Conservation (phyloP, 2,329 filamentous ascomycete genomes). For the Verticillium longisporum region DNA sequence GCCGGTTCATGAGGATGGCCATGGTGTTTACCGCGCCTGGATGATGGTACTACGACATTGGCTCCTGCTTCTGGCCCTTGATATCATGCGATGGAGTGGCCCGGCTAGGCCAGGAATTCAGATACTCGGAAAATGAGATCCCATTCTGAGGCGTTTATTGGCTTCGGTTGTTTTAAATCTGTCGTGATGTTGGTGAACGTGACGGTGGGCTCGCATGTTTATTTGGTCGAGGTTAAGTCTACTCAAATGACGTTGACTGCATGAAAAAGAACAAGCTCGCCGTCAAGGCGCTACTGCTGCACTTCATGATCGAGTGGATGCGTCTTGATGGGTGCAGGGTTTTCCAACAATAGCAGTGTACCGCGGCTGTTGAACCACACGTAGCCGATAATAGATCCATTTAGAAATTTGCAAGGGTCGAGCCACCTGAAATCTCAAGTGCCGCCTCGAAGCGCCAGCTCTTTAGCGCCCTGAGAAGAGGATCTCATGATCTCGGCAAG, state of each 20-base stretch:
- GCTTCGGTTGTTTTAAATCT: background rate
- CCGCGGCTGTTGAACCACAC: background rate
- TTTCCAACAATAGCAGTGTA: background rate
- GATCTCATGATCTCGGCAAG: background rate
- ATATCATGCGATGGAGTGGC: slow-evolving; percentile 12
- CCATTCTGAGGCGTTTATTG: slow-evolving; percentile 2
- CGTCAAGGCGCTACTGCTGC: too few relatives aligned
- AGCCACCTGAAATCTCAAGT: background rate
- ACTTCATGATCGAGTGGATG: too few relatives aligned
- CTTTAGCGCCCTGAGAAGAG: background rate
- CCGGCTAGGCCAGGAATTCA: slow-evolving; percentile 4
- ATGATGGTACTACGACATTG: slow-evolving; percentile 5
- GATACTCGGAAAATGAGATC: slow-evolving; percentile 3
- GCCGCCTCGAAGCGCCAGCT: background rate
- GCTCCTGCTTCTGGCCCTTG: slow-evolving; percentile 8
- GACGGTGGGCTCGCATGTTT: background rate
- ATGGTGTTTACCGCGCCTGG: background rate
- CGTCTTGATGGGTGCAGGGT: background rate
- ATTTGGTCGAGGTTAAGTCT: too few relatives aligned
- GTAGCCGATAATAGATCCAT: background rate
- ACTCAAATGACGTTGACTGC: too few relatives aligned
- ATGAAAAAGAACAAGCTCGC: too few relatives aligned
- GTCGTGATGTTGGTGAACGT: background rate
- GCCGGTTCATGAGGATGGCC: background rate
- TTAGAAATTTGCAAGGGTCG: background rate